phyloP scores from a whole-genome alignment of 768 basidiomycete genomes.

The Boletus sensibilis region DNA sequence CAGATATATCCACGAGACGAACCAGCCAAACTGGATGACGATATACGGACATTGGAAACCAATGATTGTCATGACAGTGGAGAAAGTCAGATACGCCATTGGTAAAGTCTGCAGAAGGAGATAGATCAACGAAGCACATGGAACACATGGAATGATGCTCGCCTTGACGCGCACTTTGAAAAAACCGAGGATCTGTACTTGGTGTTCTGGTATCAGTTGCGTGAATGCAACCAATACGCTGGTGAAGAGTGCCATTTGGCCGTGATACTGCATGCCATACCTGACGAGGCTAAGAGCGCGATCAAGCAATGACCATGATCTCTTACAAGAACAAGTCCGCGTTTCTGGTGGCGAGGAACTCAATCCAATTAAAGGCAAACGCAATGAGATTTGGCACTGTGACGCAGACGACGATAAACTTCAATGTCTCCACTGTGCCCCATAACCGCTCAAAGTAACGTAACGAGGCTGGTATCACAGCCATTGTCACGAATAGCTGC shows the following conservation, averaged over 20 bases:
- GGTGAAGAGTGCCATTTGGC: conserved; percentile 88
- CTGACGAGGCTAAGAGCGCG: conserved; percentile 41
- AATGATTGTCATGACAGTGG: conserved; percentile 77
- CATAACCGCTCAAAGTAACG: conserved; percentile 94
- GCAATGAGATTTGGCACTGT: conserved; percentile 86
- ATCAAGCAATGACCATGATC: conserved; percentile 4
- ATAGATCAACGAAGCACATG: neutral
- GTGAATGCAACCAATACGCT: conserved; percentile 94
- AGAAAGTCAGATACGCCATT: conserved; percentile 91
- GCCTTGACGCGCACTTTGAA: conserved; percentile 91
- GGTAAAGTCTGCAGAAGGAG: conserved; percentile 66
- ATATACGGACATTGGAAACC: conserved; percentile 91
- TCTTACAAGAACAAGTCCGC: conserved; percentile 78
- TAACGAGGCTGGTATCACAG: conserved; percentile 78
- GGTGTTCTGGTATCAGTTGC: conserved; percentile 96
- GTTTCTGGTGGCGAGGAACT: conserved; percentile 66
- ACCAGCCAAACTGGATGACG: conserved; percentile 98
- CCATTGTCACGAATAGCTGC: conserved; percentile 73
- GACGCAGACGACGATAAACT: conserved; percentile 80
- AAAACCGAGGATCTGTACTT: conserved; percentile 88
- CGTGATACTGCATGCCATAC: conserved; percentile 87
- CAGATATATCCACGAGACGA: conserved; percentile 91
- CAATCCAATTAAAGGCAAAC: conserved; percentile 85
- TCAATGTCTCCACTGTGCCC: conserved; percentile 82
- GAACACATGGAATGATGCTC: conserved; percentile 9